Percentiles rank a stretch among this genome's conserved stretches.
phyloP scores from a whole-genome alignment of 2,329 filamentous ascomycete species.

The Neurospora sp. region DNA sequence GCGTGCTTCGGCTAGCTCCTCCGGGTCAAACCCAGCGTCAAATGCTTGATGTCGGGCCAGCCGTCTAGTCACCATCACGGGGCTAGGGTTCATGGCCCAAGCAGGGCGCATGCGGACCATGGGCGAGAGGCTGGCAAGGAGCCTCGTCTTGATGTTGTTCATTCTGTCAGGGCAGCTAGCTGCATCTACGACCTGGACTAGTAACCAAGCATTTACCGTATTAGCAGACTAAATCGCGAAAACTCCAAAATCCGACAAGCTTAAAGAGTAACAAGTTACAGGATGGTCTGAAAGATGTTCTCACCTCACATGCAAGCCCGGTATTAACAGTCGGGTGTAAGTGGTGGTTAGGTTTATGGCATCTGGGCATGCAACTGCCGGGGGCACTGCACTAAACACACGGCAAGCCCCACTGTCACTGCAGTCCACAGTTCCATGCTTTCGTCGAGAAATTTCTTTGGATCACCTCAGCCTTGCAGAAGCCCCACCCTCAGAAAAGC shows the following conservation, averaged over 20 bases:
- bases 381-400: background rate
- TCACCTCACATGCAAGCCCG: background rate
- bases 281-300: background rate
- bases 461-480: background rate
- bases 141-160: background rate
- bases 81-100: background rate
- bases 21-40: constrained; percentile 39
- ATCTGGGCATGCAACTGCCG: background rate
- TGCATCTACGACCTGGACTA: background rate
- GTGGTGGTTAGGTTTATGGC: background rate
- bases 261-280: background rate
- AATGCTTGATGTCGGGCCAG: constrained; percentile 12
- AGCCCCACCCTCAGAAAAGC: background rate
- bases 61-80: background rate
- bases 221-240: background rate
- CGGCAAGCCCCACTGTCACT: background rate
- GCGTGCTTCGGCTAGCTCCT: constrained; percentile 40
- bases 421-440: background rate
- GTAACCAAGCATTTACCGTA: background rate
- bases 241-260: background rate
- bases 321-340: background rate
- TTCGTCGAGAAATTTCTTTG: background rate
- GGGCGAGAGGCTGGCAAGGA: background rate
- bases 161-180: background rate
- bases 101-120: background rate